Conservation (phyloP, 2,329 filamentous ascomycete genomes). For the Nannizzia gypsea region DNA sequence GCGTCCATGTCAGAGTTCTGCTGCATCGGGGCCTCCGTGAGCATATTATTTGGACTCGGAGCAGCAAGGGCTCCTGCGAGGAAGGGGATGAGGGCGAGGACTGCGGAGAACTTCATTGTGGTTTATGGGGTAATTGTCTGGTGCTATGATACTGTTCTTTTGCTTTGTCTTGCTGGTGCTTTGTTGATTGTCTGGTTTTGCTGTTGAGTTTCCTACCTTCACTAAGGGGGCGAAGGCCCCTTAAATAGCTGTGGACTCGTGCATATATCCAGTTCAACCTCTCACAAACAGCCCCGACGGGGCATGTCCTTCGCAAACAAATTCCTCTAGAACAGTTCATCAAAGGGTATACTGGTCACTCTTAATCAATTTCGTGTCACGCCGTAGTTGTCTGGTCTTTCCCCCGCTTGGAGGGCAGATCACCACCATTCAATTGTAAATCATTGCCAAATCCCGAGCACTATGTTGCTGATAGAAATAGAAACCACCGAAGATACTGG, state of each 20-base stretch:
- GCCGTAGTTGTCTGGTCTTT: not conserved
- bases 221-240: not conserved
- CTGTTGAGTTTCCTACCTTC: not conserved
- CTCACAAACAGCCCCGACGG: not conserved
- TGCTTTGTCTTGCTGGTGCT: not conserved
- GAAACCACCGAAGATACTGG: not conserved
- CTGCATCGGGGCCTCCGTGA: not conserved
- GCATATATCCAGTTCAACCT: not conserved
- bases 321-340: not conserved
- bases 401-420: not conserved
- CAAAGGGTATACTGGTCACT: not conserved
- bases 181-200: not conserved
- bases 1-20: not conserved
- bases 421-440: not conserved
- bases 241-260: not conserved
- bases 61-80: not conserved
- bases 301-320: not conserved
- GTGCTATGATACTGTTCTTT: not conserved
- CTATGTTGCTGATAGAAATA: not conserved
- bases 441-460: not conserved
- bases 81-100: not conserved
- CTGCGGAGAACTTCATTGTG: slow-evolving; percentile 2
- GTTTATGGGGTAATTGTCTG: not conserved
- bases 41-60: not conserved
- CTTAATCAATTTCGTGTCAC: not conserved